Base-by-base conservation (phyloP, 2,329 filamentous ascomycete species). In the Dothideomycetidae sp. region DNA sequence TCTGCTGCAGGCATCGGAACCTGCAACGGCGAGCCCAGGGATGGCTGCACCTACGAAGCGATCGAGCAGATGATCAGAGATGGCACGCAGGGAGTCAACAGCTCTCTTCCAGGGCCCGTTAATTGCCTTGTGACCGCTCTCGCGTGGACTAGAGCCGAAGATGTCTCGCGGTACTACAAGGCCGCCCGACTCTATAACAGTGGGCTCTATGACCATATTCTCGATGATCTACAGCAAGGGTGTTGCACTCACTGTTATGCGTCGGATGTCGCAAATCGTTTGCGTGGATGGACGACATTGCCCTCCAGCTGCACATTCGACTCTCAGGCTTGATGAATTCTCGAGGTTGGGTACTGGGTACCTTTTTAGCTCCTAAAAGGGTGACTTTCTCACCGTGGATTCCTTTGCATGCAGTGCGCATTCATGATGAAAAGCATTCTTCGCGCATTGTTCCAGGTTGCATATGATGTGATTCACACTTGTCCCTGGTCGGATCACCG, bases 121-220 rank as follows among this genome's bases (percentile, higher is more conserved):
- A 58, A 64, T 42, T 53, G 51, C 36, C 43, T 64, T 29, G 48
- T 46, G 13, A 32, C 53, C 38, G 53, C 51, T 36, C 43, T 64
- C 31, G 48, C 46, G 14, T 31, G 53, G 39, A 41, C 52, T 11
- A 46, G 13, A 5, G 34, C 29, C 4, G 28, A 44, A 5, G 53
- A 57, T 39, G 55, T 53, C 28, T 49, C 52, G 34, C 57, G 55
- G 31, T 67, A 57, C 51, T 69, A 68, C 49, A 57, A 53, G 33
- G 64, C 61, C 1, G 61, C 64, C n/a, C 54, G 65, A 21, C 57
- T 62, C 23, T 70, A 69, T 54, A 70, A 70, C 49, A 62, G 61
- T n/a, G 66, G 66, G 10, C 39, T 39, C 11, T 47, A 44, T 35
- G 50, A 48, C 16, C 56, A 62, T 40, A 49, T 63, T 5, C 15